phyloP scores from a whole-genome alignment of 768 basidiomycete genomes.

The Candolleomyces efflorescens region DNA sequence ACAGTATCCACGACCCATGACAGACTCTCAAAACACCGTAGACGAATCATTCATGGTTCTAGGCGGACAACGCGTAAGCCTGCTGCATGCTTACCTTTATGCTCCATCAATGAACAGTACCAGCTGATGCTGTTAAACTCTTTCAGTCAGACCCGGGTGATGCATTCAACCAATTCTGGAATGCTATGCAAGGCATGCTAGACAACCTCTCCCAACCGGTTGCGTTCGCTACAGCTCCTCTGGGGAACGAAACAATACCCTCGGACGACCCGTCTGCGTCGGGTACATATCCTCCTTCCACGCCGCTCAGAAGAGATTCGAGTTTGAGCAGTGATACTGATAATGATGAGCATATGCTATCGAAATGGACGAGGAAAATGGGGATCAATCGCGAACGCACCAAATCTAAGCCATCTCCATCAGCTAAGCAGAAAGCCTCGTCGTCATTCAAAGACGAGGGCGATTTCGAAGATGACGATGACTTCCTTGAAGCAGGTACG shows the following conservation, averaged over 20 bases:
- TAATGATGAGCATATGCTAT: slow-evolving; percentile 57
- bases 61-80: slow-evolving; percentile 65
- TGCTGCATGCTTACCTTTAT: slow-evolving; percentile 1
- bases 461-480: slow-evolving; percentile 54
- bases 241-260: slow-evolving; percentile 41
- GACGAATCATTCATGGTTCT: slow-evolving; percentile 90
- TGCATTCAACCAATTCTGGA: slow-evolving; percentile 88
- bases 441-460: slow-evolving; percentile 27
- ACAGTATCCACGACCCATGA: slow-evolving; percentile 31
- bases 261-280: slow-evolving; percentile 14
- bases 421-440: slow-evolving; percentile 9
- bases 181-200: slow-evolving; percentile 80
- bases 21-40: slow-evolving; percentile 58
- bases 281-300: slow-evolving; percentile 21
- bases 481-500: slow-evolving; percentile 60
- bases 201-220: slow-evolving; percentile 84
- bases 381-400: slow-evolving; percentile 36
- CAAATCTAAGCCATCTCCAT: slow-evolving; percentile 3
- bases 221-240: slow-evolving; percentile 79
- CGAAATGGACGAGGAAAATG: slow-evolving; percentile 50
- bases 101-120: slow-evolving; percentile 3
- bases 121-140: not conserved
- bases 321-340: slow-evolving; percentile 66
- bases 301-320: slow-evolving; percentile 19
- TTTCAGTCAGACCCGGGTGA: slow-evolving; percentile 74